Percentiles rank a stretch among this genome's conserved stretches.
phyloP scores from a whole-genome alignment of 305 asterid genomes.

The Fraxinus baroniana region DNA sequence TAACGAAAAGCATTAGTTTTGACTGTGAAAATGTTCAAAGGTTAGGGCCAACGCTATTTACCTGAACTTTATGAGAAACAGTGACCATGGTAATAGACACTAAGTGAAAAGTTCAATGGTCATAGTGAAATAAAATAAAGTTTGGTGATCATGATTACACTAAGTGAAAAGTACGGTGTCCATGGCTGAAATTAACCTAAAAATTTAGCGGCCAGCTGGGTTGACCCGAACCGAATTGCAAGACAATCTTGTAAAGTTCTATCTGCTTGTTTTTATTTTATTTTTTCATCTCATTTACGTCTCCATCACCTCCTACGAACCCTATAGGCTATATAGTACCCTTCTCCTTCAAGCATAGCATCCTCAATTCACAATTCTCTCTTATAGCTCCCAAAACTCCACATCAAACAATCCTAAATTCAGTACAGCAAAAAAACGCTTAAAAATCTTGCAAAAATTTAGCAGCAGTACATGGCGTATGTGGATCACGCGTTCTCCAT shows the following conservation, averaged over 20 bases:
- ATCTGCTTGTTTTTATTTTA: not conserved
- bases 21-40: too few relatives aligned
- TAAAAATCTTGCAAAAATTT: not conserved
- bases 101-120: too few relatives aligned
- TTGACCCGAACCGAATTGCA: not conserved
- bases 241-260: not conserved
- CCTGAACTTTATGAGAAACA: too few relatives aligned
- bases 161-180: too few relatives aligned
- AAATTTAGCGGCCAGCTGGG: not conserved
- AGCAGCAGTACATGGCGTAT: slow-evolving; percentile 55
- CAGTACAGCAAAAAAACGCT: not conserved
- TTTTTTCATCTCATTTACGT: not conserved
- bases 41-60: too few relatives aligned
- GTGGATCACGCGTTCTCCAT: slow-evolving; percentile 94
- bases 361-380: not conserved
- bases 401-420: not conserved
- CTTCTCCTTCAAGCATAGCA: not conserved
- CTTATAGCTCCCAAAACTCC: not conserved
- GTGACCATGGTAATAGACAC: too few relatives aligned
- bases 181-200: too few relatives aligned
- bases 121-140: too few relatives aligned
- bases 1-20: too few relatives aligned
- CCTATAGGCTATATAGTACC: not conserved
- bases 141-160: too few relatives aligned
- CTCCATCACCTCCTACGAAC: not conserved